Evolutionary conservation across 1,139 yeast species (phyloP).

Genomic region (Candida neerlandica): DNA sequence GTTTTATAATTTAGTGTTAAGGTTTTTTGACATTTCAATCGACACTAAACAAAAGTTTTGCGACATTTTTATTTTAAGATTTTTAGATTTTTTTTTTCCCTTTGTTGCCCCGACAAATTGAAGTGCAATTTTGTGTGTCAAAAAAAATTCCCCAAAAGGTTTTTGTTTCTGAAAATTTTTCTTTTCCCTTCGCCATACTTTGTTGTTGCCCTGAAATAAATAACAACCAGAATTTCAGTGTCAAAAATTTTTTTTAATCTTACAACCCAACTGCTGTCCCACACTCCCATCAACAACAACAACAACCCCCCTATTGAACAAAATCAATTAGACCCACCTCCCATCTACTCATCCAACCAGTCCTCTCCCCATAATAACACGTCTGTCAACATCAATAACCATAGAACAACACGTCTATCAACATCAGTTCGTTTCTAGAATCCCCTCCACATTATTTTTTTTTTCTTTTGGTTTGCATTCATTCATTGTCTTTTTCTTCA

Average conservation of each 20-base stretch:
- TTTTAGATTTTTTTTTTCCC: not conserved
- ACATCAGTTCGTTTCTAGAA: not conserved
- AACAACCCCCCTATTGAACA: not conserved
- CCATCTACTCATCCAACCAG: too few relatives aligned
- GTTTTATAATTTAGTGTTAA: not conserved
- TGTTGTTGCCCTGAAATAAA: not conserved
- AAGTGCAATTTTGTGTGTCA: not conserved
- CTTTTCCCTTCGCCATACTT: not conserved
- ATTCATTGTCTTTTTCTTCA: conserved; percentile 1
- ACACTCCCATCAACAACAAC: not conserved
- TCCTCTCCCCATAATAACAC: not conserved
- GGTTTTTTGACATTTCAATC: not conserved
- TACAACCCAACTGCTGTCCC: not conserved
- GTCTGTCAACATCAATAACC: not conserved
- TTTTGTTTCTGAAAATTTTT: not conserved
- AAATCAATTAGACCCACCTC: too few relatives aligned
- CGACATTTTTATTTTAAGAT: not conserved
- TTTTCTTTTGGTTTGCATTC: conserved; percentile 1
- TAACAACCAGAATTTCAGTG: conserved; percentile 4
- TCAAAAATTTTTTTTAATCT: not conserved
- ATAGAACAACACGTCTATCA: not conserved
- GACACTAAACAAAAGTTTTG: not conserved
- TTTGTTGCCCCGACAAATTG: not conserved
- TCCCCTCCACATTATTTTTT: not conserved
- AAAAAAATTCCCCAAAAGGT: not conserved